These are phyloP conservation scores for Colletotrichum brevisporum DNA, from an alignment of 2,329 filamentous ascomycete genomes.

Conservation along the genomic window DNA sequence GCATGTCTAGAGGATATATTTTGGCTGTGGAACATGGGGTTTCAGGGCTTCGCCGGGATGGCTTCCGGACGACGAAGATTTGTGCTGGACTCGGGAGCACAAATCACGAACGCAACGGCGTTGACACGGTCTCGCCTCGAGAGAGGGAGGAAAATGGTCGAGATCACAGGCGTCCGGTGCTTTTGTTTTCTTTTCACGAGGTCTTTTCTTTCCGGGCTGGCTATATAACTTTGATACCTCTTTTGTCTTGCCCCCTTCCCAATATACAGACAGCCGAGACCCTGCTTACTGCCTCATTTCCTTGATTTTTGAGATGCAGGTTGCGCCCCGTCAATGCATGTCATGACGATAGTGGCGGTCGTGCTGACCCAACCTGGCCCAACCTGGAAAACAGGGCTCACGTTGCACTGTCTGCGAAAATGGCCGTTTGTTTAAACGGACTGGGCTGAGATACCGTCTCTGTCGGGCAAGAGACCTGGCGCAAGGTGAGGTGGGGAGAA, in stretches of 20 bases:
- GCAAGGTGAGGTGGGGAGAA: too few relatives aligned
- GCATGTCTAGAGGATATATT: too few relatives aligned
- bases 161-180: slow-evolving; percentile 13
- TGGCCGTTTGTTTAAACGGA: too few relatives aligned
- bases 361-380: too few relatives aligned
- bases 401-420: too few relatives aligned
- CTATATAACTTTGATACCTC: slow-evolving; percentile 19
- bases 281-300: not conserved
- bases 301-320: not conserved
- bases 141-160: slow-evolving; percentile 4
- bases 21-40: not conserved
- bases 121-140: not conserved
- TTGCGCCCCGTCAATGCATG: not conserved
- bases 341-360: too few relatives aligned
- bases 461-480: too few relatives aligned
- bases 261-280: not conserved
- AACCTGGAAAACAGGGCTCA: not conserved
- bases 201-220: not conserved
- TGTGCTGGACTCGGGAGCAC: slow-evolving; percentile 3
- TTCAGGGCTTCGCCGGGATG: not conserved
- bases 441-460: too few relatives aligned
- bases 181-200: not conserved
- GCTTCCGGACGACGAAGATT: not conserved
- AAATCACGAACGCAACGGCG: slow-evolving; percentile 23
- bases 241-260: not conserved